A percentile compares a stretch with the other conserved stretches of the same genome.
These are phyloP conservation scores for Phytophthora kernoviae DNA, from an alignment of 352 stramenopile genomes.

Conservation along the genomic window DNA sequence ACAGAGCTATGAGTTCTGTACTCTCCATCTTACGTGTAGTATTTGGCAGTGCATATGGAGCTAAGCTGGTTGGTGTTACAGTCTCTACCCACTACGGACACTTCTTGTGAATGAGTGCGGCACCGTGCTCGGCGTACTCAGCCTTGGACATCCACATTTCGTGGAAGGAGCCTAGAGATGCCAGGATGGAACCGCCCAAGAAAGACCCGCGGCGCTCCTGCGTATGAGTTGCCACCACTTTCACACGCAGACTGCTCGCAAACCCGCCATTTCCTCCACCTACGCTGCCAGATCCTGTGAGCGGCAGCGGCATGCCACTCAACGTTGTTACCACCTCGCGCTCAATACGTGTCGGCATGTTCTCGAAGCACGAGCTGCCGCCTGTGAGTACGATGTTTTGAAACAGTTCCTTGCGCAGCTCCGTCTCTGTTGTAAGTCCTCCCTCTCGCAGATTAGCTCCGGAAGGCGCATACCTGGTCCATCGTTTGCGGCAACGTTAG, in stretches of 20 bases:
- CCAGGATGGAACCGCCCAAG: slow-evolving; percentile 97
- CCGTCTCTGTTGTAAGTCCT: slow-evolving; percentile 66
- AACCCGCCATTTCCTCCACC: slow-evolving; percentile 16
- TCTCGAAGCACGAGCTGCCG: slow-evolving; percentile 85
- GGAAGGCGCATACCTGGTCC: slow-evolving; percentile 57
- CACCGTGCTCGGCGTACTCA: slow-evolving; percentile 98
- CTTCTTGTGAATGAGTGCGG: slow-evolving; percentile 97
- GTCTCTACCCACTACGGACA: too few relatives aligned
- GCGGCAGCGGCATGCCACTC: slow-evolving; percentile 39
- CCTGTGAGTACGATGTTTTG: slow-evolving; percentile 85
- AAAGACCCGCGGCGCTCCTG: slow-evolving; percentile 74
- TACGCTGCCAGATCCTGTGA: slow-evolving; percentile 22
- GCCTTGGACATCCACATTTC: slow-evolving; percentile 99
- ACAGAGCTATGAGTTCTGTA: too few relatives aligned
- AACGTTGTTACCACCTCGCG: slow-evolving; percentile 69
- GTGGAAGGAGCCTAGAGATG: slow-evolving; percentile 97
- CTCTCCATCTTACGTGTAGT: too few relatives aligned
- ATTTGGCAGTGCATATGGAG: too few relatives aligned
- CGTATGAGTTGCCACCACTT: slow-evolving; percentile 66
- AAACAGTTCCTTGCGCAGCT: slow-evolving; percentile 80
- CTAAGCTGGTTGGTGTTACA: too few relatives aligned
- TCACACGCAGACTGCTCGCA: slow-evolving; percentile 62
- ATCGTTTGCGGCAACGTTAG: slow-evolving; percentile 2
- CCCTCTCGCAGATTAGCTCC: slow-evolving; percentile 70
- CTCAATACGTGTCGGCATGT: slow-evolving; percentile 73